Conservation (phyloP, 202 grass and related monocot species). For the Carex arenaria region DNA sequence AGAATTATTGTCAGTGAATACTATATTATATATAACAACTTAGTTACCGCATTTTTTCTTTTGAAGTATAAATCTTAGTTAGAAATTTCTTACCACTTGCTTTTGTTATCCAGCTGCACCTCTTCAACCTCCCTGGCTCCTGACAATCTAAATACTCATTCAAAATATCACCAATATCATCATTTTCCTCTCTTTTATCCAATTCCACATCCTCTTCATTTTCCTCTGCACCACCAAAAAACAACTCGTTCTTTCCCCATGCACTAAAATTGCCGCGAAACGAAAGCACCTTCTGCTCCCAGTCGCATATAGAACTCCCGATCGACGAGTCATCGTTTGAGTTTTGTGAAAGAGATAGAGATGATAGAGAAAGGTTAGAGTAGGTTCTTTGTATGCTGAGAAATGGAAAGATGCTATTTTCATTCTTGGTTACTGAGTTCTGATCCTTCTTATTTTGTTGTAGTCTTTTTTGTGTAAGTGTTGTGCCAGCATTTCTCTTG, state of each 20-base stretch:
- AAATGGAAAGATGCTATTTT: slow-evolving; percentile 56
- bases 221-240: not conserved
- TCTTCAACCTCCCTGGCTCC: slow-evolving; percentile 51
- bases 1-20: not conserved
- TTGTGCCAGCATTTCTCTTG: slow-evolving; percentile 35
- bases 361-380: slow-evolving; percentile 80
- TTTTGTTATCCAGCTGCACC: slow-evolving; percentile 95
- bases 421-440: slow-evolving; percentile 47
- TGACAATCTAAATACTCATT: slow-evolving; percentile 41
- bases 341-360: slow-evolving; percentile 91
- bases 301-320: slow-evolving; percentile 84
- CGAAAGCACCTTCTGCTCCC: slow-evolving; percentile 79
- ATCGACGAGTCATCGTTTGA: slow-evolving; percentile 92
- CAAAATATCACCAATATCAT: slow-evolving; percentile 43
- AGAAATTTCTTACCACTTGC: slow-evolving; percentile 59
- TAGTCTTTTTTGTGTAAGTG: slow-evolving; percentile 46
- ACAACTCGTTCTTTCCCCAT: slow-evolving; percentile 37
- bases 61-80: not conserved
- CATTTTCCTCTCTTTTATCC: slow-evolving; percentile 36
- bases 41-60: not conserved
- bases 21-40: not conserved
- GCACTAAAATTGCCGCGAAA: slow-evolving; percentile 66
- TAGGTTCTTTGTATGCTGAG: slow-evolving; percentile 61
- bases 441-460: slow-evolving; percentile 31
- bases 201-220: slow-evolving; percentile 36